Conservation (phyloP, 495 filamentous ascomycete species). For the Lindgomyces ingoldianus region DNA sequence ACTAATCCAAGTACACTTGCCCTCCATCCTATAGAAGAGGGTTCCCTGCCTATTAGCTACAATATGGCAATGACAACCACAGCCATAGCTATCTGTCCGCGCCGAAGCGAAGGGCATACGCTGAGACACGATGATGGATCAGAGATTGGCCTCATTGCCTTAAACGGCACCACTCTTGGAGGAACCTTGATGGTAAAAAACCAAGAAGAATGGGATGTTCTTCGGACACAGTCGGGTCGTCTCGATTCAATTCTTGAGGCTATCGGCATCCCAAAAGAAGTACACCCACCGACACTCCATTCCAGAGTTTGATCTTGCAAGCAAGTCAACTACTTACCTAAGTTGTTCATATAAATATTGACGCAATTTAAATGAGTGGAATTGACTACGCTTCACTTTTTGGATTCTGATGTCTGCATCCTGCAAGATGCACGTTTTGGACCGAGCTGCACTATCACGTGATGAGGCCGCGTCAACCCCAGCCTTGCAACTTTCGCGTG, state of each 20-base stretch:
- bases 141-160: constrained; percentile 58
- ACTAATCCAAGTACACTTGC: constrained; percentile 21
- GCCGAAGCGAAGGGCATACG: constrained; percentile 50
- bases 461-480: too few species aligned
- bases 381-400: too few species aligned
- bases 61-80: constrained; percentile 74
- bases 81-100: constrained; percentile 69
- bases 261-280: constrained; percentile 59
- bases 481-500: too few species aligned
- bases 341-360: too few species aligned
- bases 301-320: background rate
- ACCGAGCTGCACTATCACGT: too few species aligned
- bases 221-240: constrained; percentile 54
- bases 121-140: constrained; percentile 46
- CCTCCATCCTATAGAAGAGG: constrained; percentile 39
- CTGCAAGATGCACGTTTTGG: too few species aligned
- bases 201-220: constrained; percentile 66
- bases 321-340: background rate
- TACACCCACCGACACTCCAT: background rate
- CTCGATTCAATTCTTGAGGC: constrained; percentile 58
- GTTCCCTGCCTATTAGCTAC: constrained; percentile 67
- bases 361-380: too few species aligned
- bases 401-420: too few species aligned
- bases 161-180: constrained; percentile 81
- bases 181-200: constrained; percentile 80